phyloP scores from a whole-genome alignment of 331 rosid genomes.

The Pyracantha coccinea region DNA sequence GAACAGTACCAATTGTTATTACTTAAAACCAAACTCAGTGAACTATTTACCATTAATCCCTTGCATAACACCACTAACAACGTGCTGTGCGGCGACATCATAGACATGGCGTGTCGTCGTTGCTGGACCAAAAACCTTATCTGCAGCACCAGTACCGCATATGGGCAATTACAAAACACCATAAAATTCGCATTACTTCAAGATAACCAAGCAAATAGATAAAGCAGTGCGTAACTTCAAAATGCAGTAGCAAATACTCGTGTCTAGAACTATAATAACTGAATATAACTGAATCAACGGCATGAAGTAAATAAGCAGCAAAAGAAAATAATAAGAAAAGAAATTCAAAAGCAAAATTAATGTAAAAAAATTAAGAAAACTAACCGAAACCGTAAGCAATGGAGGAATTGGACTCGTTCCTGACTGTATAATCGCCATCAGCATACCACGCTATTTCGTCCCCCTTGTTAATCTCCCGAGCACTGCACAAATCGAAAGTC shows the following conservation, averaged over 20 bases:
- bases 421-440: constrained; percentile 64
- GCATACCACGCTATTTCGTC: constrained; percentile 90
- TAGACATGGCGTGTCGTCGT: constrained; percentile 46
- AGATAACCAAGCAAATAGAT: neutral
- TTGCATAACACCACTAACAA: constrained; percentile 38
- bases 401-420: constrained; percentile 60
- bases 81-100: constrained; percentile 42
- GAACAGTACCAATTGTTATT: too few relatives aligned
- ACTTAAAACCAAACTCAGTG: too few relatives aligned
- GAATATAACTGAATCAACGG: neutral
- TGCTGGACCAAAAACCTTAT: constrained; percentile 51
- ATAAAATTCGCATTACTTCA: neutral
- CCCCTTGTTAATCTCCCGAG: constrained; percentile 68
- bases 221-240: neutral
- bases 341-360: neutral
- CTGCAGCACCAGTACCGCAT: constrained; percentile 12
- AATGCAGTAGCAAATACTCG: neutral
- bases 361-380: constrained; percentile 9
- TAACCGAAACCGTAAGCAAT: constrained; percentile 68
- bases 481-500: constrained; percentile 35
- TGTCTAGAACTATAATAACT: neutral
- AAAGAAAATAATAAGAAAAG: neutral
- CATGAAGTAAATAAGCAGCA: neutral
- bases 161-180: neutral
- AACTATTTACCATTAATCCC: constrained; percentile 35